Conservation (phyloP, 495 filamentous ascomycete genomes). For the Penicillium atrosanguineum region DNA sequence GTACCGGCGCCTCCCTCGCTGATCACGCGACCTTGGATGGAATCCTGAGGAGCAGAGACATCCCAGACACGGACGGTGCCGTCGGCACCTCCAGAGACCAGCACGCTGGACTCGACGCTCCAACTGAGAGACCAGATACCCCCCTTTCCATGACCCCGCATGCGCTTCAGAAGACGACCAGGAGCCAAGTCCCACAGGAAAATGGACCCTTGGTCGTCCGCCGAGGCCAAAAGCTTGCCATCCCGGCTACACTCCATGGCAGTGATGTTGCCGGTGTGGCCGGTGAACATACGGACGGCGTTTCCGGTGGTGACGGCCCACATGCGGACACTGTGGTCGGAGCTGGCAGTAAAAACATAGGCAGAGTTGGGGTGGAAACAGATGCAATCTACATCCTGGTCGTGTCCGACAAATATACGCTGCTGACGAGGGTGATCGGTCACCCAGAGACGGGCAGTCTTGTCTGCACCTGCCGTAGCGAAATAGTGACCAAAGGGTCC, state of each 20-base stretch:
- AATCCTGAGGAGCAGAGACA: constrained; percentile 62
- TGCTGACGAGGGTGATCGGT: constrained; percentile 89
- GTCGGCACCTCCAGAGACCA: constrained; percentile 89
- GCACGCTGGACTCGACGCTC: constrained; percentile 81
- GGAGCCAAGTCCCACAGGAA: constrained; percentile 88
- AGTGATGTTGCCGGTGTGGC: constrained; percentile 81
- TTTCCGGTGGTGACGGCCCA: constrained; percentile 87
- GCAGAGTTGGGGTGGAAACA: constrained; percentile 90
- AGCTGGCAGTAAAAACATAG: constrained; percentile 87
- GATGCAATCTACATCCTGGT: constrained; percentile 79
- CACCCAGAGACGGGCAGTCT: constrained; percentile 84
- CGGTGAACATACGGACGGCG: constrained; percentile 86
- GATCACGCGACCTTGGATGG: constrained; percentile 55
- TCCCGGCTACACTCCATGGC: constrained; percentile 79
- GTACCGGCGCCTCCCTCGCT: constrained; percentile 52
- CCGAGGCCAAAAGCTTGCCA: constrained; percentile 84
- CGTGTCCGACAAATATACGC: constrained; percentile 87
- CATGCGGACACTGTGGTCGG: constrained; percentile 92
- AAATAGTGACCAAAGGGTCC: constrained; percentile 97
- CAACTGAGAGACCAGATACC: constrained; percentile 92
- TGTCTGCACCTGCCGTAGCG: constrained; percentile 78
- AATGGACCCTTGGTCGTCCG: constrained; percentile 80
- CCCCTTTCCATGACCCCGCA: constrained; percentile 89
- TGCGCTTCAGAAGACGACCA: constrained; percentile 80
- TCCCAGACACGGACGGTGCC: constrained; percentile 94